Evolutionary conservation across 2,329 filamentous ascomycete species (phyloP).

Genomic region (Sclerotinia nivalis): DNA sequence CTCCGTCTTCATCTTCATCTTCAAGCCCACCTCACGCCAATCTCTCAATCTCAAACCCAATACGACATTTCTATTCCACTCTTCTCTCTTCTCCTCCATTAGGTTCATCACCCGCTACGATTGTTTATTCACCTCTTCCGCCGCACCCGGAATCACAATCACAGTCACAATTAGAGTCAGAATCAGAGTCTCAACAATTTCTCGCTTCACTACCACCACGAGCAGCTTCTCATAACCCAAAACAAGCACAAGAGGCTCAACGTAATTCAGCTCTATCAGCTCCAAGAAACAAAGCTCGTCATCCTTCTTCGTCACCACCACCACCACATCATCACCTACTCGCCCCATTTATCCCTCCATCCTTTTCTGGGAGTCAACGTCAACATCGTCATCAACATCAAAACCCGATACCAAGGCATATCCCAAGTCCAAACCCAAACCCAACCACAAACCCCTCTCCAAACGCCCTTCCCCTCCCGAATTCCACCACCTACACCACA

Average conservation of each 20-base stretch:
- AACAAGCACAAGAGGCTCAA: not conserved
- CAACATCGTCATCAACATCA: not conserved
- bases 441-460: not conserved
- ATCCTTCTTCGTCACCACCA: too few relatives aligned
- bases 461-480: not conserved
- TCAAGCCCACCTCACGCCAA: not conserved
- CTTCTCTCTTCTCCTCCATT: not conserved
- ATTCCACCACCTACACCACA: not conserved
- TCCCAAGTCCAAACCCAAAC: too few relatives aligned
- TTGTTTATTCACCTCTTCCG: constrained; percentile 9
- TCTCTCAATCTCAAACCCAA: not conserved
- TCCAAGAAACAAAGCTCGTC: not conserved
- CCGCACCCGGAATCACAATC: not conserved
- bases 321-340: not conserved
- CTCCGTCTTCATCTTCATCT: not conserved
- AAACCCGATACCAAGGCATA: not conserved
- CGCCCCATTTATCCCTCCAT: not conserved
- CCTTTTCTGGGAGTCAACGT: not conserved
- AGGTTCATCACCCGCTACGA: constrained; percentile 5
- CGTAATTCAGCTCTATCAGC: too few relatives aligned
- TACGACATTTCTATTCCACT: not conserved
- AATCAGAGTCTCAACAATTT: not conserved
- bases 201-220: too few relatives aligned
- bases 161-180: not conserved
- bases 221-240: not conserved